phyloP scores from a whole-genome alignment of 768 basidiomycete genomes.

The Sporobolomyces phaffii region DNA sequence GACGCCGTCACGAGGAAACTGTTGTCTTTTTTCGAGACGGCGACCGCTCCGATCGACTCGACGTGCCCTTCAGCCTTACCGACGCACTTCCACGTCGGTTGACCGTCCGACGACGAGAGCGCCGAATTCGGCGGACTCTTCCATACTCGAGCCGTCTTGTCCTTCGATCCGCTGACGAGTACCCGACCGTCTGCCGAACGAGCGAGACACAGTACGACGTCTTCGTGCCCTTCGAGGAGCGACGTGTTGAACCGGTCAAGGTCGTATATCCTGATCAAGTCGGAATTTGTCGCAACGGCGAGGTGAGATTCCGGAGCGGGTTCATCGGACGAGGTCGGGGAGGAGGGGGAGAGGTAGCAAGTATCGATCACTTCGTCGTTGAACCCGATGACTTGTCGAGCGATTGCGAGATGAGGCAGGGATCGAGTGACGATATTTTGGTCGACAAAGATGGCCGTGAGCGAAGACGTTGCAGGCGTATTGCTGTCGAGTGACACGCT shows the following conservation, averaged over 20 bases:
- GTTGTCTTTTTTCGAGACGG: slow-evolving; percentile 60
- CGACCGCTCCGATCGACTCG: slow-evolving; percentile 84
- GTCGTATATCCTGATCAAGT: slow-evolving; percentile 84
- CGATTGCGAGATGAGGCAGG: slow-evolving; percentile 54
- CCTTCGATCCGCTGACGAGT: slow-evolving; percentile 88
- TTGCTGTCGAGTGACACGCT: slow-evolving; percentile 19
- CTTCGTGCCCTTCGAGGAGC: slow-evolving; percentile 78
- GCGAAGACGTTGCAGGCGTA: slow-evolving; percentile 31
- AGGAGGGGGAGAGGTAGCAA: slow-evolving; percentile 58
- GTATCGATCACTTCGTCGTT: slow-evolving; percentile 97
- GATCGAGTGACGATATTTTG: slow-evolving; percentile 95
- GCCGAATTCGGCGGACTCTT: slow-evolving; percentile 45
- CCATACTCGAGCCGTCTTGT: slow-evolving; percentile 82
- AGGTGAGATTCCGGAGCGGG: slow-evolving; percentile 59
- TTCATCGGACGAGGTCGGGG: slow-evolving; percentile 34
- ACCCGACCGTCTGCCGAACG: slow-evolving; percentile 60
- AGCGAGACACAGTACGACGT: slow-evolving; percentile 83
- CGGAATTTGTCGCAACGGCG: slow-evolving; percentile 95
- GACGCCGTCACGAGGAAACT: slow-evolving; percentile 85
- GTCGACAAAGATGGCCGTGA: slow-evolving; percentile 85
- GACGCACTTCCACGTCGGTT: slow-evolving; percentile 62
- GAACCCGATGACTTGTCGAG: slow-evolving; percentile 85
- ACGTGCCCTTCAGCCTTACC: slow-evolving; percentile 88
- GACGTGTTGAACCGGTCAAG: slow-evolving; percentile 70
- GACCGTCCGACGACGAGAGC: slow-evolving; percentile 36